Evolutionary conservation across 1,284 basidiomycete genomes (phyloP).

Genomic region (Tremellales sp.): DNA sequence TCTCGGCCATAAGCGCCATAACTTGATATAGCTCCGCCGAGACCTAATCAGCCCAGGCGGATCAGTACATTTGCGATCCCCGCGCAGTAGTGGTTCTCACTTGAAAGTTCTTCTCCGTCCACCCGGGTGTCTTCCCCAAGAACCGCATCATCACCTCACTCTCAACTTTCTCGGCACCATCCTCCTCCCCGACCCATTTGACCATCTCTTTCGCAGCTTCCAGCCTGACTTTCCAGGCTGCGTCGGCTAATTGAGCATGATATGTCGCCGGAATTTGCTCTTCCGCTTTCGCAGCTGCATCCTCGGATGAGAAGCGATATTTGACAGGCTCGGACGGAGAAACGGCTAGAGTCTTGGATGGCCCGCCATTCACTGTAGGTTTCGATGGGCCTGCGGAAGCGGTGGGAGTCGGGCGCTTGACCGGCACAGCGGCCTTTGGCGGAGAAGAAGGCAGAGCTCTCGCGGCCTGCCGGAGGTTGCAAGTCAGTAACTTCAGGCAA

Average conservation of each 20-base stretch:
- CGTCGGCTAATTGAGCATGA: constrained; percentile 69
- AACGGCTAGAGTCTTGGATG: constrained; percentile 56
- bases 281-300: constrained; percentile 76
- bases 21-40: constrained; percentile 80
- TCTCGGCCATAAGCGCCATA: constrained; percentile 68
- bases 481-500: constrained; percentile 14
- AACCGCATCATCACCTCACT: constrained; percentile 88
- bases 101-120: constrained; percentile 99
- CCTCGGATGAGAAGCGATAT: constrained; percentile 85
- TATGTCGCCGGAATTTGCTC: constrained; percentile 71
- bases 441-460: constrained; percentile 41
- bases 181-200: constrained; percentile 68
- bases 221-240: constrained; percentile 90
- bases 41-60: constrained; percentile 56
- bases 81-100: constrained; percentile 49
- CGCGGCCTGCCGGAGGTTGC: constrained; percentile 8
- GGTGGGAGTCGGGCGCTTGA: constrained; percentile 52
- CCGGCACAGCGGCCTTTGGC: constrained; percentile 35
- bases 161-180: constrained; percentile 64
- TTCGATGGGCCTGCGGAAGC: constrained; percentile 51
- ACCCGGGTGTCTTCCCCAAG: constrained; percentile 83
- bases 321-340: constrained; percentile 74
- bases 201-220: constrained; percentile 83
- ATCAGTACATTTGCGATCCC: background rate
- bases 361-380: constrained; percentile 52